Conservation (phyloP, 257 asterid species). For the Striga asiatica region DNA sequence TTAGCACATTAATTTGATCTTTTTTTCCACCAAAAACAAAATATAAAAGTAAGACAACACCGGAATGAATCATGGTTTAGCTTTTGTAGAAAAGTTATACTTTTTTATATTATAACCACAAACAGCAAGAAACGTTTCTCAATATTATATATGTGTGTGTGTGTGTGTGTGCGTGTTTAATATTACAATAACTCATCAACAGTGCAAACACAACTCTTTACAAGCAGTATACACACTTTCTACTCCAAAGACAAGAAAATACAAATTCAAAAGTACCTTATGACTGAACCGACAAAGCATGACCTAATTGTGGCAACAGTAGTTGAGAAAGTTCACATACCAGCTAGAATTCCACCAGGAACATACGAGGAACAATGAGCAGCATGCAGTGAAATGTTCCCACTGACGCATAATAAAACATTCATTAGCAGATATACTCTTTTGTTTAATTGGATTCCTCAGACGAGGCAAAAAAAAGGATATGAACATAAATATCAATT, state of each 20-base stretch:
- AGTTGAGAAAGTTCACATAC: constrained; percentile 34
- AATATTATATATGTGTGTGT: neutral
- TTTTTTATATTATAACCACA: neutral
- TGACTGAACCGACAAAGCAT: neutral
- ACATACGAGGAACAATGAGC: constrained; percentile 37
- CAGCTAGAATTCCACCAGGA: constrained; percentile 96
- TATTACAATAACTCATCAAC: neutral
- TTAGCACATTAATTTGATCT: constrained; percentile 21
- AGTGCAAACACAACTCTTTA: neutral
- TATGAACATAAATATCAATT: neutral
- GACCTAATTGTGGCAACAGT: neutral
- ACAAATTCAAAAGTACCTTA: neutral
- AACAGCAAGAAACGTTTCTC: neutral
- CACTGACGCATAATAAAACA: constrained; percentile 41
- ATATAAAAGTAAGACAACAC: constrained; percentile 7
- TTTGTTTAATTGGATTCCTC: constrained; percentile 8
- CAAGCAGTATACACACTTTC: constrained; percentile 9
- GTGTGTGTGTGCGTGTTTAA: neutral
- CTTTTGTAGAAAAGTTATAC: neutral
- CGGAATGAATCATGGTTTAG: neutral
- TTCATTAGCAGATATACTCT: constrained; percentile 5
- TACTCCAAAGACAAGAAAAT: neutral
- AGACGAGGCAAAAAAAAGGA: neutral
- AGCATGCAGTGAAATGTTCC: constrained; percentile 61
- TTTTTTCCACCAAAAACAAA: constrained; percentile 11